These are phyloP conservation scores for Xylaria sp. DNA, from an alignment of 2,329 filamentous ascomycete species.

Conservation along the genomic window DNA sequence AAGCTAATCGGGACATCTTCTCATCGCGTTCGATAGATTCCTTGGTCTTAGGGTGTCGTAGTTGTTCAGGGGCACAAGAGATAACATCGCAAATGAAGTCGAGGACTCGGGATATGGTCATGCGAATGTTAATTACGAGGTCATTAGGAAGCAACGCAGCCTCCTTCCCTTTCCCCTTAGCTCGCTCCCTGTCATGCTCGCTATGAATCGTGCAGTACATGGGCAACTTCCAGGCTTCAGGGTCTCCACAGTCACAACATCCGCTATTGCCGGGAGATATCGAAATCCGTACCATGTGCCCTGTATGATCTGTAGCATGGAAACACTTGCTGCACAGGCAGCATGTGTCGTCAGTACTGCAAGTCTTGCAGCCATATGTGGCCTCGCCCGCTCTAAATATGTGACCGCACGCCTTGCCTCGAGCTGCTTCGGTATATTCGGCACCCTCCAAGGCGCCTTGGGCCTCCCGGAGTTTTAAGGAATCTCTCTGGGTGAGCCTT, in stretches of 20 bases:
- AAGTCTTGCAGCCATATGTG: slow-evolving; percentile 93
- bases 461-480: slow-evolving; percentile 83
- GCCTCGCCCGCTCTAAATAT: slow-evolving; percentile 96
- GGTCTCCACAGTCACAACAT: slow-evolving; percentile 97
- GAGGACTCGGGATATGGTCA: slow-evolving; percentile 85
- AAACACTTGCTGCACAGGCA: slow-evolving; percentile 95
- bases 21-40: slow-evolving; percentile 87
- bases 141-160: slow-evolving; percentile 75
- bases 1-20: slow-evolving; percentile 77
- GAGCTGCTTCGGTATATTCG: slow-evolving; percentile 91
- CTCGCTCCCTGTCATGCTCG: slow-evolving; percentile 60
- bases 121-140: slow-evolving; percentile 79
- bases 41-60: slow-evolving; percentile 85
- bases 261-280: slow-evolving; percentile 92
- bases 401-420: slow-evolving; percentile 94
- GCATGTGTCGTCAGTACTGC: slow-evolving; percentile 93
- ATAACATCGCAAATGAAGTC: slow-evolving; percentile 99
- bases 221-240: slow-evolving; percentile 90
- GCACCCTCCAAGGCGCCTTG: slow-evolving; percentile 94
- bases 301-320: slow-evolving; percentile 92
- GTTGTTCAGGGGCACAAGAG: slow-evolving; percentile 95
- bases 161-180: slow-evolving; percentile 71
- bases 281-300: slow-evolving; percentile 89
- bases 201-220: slow-evolving; percentile 96
- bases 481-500: slow-evolving; percentile 65